Evolutionary conservation across 345 rosid genomes (phyloP).

Genomic region (Punica granatum): DNA sequence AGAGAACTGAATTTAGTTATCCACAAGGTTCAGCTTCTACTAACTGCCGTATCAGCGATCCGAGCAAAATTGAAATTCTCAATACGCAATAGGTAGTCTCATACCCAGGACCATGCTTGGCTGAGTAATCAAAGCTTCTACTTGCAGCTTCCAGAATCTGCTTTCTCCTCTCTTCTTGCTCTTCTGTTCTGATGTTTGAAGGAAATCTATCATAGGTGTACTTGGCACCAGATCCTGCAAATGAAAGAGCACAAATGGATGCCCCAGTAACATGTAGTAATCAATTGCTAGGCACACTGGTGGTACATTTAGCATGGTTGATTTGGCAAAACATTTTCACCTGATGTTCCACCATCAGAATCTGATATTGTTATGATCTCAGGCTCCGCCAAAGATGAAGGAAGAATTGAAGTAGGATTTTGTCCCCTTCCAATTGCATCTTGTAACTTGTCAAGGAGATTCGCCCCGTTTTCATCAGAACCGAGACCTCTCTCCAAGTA

Average conservation of each 20-base stretch:
- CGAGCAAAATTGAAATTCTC: not conserved
- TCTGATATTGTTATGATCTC: constrained; percentile 92
- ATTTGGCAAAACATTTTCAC: constrained; percentile 22
- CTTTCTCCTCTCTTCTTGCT: constrained; percentile 88
- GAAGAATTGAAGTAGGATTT: constrained; percentile 72
- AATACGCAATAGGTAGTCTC: not conserved
- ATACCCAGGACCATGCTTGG: constrained; percentile 72
- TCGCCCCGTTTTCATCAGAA: constrained; percentile 58
- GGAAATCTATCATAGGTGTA: constrained; percentile 97
- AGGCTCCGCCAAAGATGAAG: constrained; percentile 54
- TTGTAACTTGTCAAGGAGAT: constrained; percentile 91
- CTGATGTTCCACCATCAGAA: constrained; percentile 61
- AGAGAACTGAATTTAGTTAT: not conserved
- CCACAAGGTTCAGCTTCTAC: not conserved
- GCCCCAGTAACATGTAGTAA: not conserved
- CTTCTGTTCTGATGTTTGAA: constrained; percentile 74
- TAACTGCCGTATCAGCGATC: not conserved
- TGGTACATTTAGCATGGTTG: not conserved
- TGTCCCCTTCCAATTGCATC: constrained; percentile 98
- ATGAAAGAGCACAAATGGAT: constrained; percentile 4
- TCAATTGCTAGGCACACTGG: not conserved
- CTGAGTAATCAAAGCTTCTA: constrained; percentile 78
- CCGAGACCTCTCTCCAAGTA: constrained; percentile 73
- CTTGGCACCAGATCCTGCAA: constrained; percentile 74
- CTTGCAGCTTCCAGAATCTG: constrained; percentile 88